Percentiles rank a stretch among this genome's conserved stretches.
These are phyloP conservation scores for Nicotiana otophora DNA, from an alignment of 257 asterid genomes.

Conservation along the genomic window DNA sequence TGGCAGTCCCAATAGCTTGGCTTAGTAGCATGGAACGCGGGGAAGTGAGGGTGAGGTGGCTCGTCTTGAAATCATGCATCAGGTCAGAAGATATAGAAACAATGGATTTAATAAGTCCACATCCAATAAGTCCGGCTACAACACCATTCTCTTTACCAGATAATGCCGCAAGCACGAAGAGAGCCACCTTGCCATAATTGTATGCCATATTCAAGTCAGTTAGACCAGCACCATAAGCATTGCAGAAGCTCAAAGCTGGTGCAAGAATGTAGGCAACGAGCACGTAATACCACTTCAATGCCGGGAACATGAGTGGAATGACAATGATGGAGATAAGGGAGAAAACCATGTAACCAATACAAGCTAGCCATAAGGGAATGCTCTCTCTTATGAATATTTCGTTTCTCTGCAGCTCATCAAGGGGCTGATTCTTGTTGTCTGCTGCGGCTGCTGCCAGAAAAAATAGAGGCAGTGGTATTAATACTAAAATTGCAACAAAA, in stretches of 20 bases:
- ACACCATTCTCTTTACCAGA: constrained; percentile 54
- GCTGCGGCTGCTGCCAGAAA: constrained; percentile 32
- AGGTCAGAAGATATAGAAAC: constrained; percentile 55
- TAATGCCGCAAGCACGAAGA: constrained; percentile 51
- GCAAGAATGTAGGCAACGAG: constrained; percentile 50
- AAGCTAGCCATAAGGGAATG: constrained; percentile 62
- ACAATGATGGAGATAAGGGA: constrained; percentile 39
- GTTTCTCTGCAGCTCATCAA: constrained; percentile 32
- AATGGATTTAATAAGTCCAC: constrained; percentile 65
- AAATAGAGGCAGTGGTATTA: not conserved
- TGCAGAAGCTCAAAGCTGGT: constrained; percentile 69
- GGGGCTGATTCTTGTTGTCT: constrained; percentile 21
- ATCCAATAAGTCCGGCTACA: constrained; percentile 67
- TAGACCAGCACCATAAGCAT: constrained; percentile 66
- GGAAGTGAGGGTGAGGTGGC: constrained; percentile 66
- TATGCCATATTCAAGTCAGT: constrained; percentile 78
- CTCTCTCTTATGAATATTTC: constrained; percentile 55
- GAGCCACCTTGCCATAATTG: constrained; percentile 72
- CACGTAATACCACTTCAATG: constrained; percentile 61
- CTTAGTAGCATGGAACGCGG: constrained; percentile 66
- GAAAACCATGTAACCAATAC: constrained; percentile 49
- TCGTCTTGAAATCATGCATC: constrained; percentile 74
- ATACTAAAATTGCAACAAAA: not conserved
- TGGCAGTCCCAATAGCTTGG: constrained; percentile 65
- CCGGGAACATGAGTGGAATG: constrained; percentile 71